Evolutionary conservation across 495 filamentous ascomycete genomes (phyloP), one percentile per base, ranked within the genome.

Genomic region (Xylaria acuta): DNA sequence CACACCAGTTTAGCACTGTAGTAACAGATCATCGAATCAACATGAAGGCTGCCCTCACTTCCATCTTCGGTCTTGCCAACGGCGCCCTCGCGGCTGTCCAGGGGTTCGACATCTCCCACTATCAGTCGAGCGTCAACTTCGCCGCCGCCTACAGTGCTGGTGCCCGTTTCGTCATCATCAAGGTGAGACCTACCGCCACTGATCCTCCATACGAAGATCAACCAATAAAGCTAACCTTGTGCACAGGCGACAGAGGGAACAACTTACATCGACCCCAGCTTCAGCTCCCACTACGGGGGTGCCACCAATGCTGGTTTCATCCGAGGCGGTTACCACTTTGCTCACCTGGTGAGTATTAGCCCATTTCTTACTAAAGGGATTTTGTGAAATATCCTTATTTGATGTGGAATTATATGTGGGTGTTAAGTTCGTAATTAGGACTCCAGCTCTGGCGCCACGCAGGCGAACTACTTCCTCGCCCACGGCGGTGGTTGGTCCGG

Each of bases 161-260:
- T 27, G 87, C 88, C n/a, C 86, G 89, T 25, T 92, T 92, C 70
- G 90, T 90, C 73, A 90, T 91, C 54, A 90, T 92, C 82, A 92
- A 92, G 84, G 90, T 86, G 59, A 66, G 67, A 41, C 16, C 30
- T n/a, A 2, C 20, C 51, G 25, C 16, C 11, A 30, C 45, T 14
- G 4, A 38, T 38, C n/a, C 20, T 14, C 49, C n/a, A 40, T 12
- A 27, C 12, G 49, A 62, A 27, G 5, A 30, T 14, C 18, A 3
- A 8, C 1, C 25, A n/a, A 3, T 4, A n/a, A 51, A 59, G 56
- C 62, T 75, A 59, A 76, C 51, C 3, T 43, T 1, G 11, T 32
- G 4, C 60, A 64, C 18, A 90, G 88, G 87, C 90, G 3, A 91
- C 90, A 7, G 88, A 91, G 72, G 88, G 88, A 8, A 89, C 85